Evolutionary conservation across 441 rosid genomes (phyloP), one percentile per base, ranked within the genome.

Genomic region (Gossypium davidsonii): DNA sequence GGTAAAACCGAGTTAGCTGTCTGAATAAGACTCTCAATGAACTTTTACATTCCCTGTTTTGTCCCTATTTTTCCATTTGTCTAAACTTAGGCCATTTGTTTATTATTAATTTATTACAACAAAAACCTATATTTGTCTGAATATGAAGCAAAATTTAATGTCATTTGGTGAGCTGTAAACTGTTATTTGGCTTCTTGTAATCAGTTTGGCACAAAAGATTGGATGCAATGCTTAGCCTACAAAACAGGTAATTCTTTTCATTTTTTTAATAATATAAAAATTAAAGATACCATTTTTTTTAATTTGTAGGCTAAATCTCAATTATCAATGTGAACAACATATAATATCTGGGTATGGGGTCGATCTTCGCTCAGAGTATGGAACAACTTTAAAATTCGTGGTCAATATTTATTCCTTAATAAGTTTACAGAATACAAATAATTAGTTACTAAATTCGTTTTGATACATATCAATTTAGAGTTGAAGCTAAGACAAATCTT

Each of bases 1-100:
- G 9, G 17, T 18, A 46, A 46, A 26, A 68, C 56, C 49, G 26
- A 62, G 71, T 42, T 37, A 17, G 75, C 64, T 71, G 73, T 71
- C 46, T 68, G 18, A 65, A 9, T 8, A 15, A 10, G 81, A 74
- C 68, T 31, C 17, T 37, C 8, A 28, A 18, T 8, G 18, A 26
- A 6, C 67, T 18, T 14, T 12, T 3, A 8, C 15, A 51, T 8
- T 18, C 67, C 25, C 53, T 58, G 44, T 39, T 39, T 59, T 71
- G 57, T 49, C 66, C 53, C 49, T 2, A 3, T n/a, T 10, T 53
- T 44, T 28, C 6, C 23, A 1, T 21, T 21, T 44, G 20, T 67
- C 61, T 39, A 25, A 25, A 44, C 14, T 63, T 11, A 61, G 34
- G 23, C 71, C 46, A 31, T 59, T 20, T 6, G 6, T 25, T 59